phyloP scores from a whole-genome alignment of 2,329 filamentous ascomycete genomes.

The Verticillium zaregamsianum region DNA sequence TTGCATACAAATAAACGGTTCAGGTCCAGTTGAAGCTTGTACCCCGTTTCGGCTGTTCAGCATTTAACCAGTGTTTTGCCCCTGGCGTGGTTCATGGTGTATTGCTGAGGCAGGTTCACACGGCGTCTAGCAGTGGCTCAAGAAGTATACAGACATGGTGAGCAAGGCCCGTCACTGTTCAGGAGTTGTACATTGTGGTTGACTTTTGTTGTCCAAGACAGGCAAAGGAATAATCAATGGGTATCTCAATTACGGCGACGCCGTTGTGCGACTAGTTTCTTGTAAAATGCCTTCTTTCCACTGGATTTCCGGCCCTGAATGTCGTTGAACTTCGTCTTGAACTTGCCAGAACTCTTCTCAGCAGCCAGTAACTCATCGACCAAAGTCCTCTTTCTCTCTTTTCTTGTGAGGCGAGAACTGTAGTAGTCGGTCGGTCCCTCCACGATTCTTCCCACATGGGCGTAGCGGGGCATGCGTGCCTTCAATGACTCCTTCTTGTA shows the following conservation, averaged over 20 bases:
- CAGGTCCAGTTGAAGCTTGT: too few species aligned
- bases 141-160: too few species aligned
- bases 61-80: too few species aligned
- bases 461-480: slow-evolving; percentile 71
- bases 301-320: slow-evolving; percentile 80
- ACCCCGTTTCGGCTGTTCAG: too few species aligned
- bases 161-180: too few species aligned
- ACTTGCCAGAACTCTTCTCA: slow-evolving; percentile 63
- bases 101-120: too few species aligned
- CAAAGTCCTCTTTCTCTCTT: slow-evolving; percentile 82
- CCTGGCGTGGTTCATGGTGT: too few species aligned
- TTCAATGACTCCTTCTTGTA: slow-evolving; percentile 84
- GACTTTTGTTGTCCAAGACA: background rate
- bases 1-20: too few species aligned
- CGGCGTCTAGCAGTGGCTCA: too few species aligned
- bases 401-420: slow-evolving; percentile 75
- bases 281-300: slow-evolving; percentile 88
- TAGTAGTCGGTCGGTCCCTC: slow-evolving; percentile 87
- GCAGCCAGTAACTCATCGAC: slow-evolving; percentile 76
- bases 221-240: background rate
- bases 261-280: slow-evolving; percentile 58
- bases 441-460: slow-evolving; percentile 82
- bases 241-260: slow-evolving; percentile 20
- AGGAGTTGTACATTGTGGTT: too few species aligned
- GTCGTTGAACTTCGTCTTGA: slow-evolving; percentile 82